Conservation (phyloP, 148 eudicot genomes). For the Gaultheria prostrata region DNA sequence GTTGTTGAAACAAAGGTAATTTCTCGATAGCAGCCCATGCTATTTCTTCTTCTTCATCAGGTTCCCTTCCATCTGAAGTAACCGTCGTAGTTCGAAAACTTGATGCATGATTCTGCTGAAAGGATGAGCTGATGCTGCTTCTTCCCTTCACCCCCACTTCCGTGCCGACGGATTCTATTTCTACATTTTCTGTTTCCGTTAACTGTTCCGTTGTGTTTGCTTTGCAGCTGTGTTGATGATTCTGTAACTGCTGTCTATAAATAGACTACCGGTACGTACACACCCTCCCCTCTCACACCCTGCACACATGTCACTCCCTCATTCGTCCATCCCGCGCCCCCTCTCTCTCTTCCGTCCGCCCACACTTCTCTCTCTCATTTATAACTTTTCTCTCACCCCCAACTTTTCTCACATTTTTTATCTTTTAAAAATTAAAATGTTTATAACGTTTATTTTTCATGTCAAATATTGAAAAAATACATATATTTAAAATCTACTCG, state of each 20-base stretch:
- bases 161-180: background rate
- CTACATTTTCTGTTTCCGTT: background rate
- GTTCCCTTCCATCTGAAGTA: background rate
- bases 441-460: too few species aligned
- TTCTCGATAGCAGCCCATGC: conserved; percentile 30
- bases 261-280: too few species aligned
- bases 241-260: background rate
- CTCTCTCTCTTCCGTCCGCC: too few species aligned
- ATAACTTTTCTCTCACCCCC: too few species aligned
- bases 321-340: too few species aligned
- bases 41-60: conserved; percentile 7
- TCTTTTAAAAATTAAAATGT: too few species aligned
- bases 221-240: background rate
- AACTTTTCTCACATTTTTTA: too few species aligned
- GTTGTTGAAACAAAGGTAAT: conserved; percentile 21
- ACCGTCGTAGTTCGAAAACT: background rate
- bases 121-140: conserved; percentile 10
- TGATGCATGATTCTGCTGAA: background rate
- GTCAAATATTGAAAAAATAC: too few species aligned
- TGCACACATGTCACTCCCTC: too few species aligned
- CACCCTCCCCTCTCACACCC: too few species aligned
- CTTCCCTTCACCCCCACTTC: conserved; percentile 12
- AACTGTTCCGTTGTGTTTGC: background rate
- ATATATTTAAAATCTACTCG: too few species aligned
- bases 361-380: too few species aligned